Base-by-base conservation (phyloP, 2,329 filamentous ascomycete species). In the Alternaria angustiovoidea region DNA sequence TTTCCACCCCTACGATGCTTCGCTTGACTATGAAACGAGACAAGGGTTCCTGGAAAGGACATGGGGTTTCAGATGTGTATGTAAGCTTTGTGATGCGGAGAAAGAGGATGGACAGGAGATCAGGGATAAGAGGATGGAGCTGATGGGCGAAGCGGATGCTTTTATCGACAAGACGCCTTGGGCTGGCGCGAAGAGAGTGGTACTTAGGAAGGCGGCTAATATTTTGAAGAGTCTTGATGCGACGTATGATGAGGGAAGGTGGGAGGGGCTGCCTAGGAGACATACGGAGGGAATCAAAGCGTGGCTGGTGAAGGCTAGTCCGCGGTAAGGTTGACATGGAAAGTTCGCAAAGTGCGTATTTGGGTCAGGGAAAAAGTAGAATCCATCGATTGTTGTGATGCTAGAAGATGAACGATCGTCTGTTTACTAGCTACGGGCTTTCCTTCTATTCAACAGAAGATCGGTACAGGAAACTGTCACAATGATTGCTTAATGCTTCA, bases 61-160 rank as follows among this genome's bases (percentile, higher is more conserved):
- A 2, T 83, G 80, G 80, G 80, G 78, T 0, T 83, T 83, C 52
- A 67, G 74, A 24, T 83, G 81, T 62, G 53, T 54, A 5, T 83
- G 81, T 61, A 52, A 54, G 20, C 68, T 83, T 16, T 83, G 82
- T 56, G 55, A 51, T 1, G 69, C 69, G 9, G 80, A 82, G 51
- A 65, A 63, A 38, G 54, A 57, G n/a, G 72, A 74, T 42, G 65
- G 64, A 1, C 55, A 62, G 18, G 58, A 58, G 14, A 53, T 73
- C 7, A 57, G 71, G 49, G 66, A 61, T n/a, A 71, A 68, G 60
- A 51, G 71, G 34, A 62, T 65, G 54, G 70, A 71, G 53, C 51
- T 74, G 46, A 57, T 57, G 18, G 63, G 64, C 1, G 67, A 75
- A 49, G 68, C 69, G 22, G 69, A 74, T 61, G 64, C 63, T 7